phyloP scores from a whole-genome alignment of 306 rosid genomes.

The Acmispon strigosus region DNA sequence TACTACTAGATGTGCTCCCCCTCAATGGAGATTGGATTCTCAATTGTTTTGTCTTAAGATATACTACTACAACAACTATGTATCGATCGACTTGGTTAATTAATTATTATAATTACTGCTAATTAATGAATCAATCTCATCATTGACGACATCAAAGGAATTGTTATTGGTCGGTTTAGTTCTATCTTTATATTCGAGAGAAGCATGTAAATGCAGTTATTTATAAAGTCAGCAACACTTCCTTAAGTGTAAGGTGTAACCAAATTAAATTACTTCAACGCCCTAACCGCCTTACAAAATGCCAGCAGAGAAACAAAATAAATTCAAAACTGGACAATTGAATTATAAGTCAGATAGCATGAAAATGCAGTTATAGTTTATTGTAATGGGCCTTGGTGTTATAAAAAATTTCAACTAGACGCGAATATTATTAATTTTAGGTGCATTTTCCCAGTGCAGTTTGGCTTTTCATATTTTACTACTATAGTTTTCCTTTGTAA shows the following conservation, averaged over 20 bases:
- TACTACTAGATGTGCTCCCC: conserved; percentile 8
- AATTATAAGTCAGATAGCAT: background rate
- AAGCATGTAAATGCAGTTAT: no score
- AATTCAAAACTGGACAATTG: no score
- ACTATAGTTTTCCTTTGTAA: no score
- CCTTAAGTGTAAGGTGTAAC: no score
- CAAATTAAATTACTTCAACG: no score
- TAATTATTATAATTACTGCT: background rate
- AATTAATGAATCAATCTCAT: background rate
- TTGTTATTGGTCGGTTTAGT: background rate
- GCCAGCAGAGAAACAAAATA: no score
- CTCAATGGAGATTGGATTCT: background rate
- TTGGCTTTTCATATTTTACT: conserved; percentile 7
- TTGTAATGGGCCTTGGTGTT: conserved; percentile 18
- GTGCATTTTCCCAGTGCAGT: conserved; percentile 14
- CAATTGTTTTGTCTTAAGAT: background rate
- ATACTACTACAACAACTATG: conserved; percentile 9
- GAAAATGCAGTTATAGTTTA: background rate
- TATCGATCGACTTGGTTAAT: conserved; percentile 21
- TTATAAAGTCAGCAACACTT: no score
- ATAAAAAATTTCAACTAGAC: conserved; percentile 5
- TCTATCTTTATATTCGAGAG: no score
- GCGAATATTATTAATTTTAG: background rate
- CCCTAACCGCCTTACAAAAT: no score
- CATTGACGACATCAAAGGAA: background rate